A percentile compares a stretch with the other conserved stretches of the same genome.
Conservation (phyloP, 2,329 filamentous ascomycete genomes). For the Diaporthe sp. region DNA sequence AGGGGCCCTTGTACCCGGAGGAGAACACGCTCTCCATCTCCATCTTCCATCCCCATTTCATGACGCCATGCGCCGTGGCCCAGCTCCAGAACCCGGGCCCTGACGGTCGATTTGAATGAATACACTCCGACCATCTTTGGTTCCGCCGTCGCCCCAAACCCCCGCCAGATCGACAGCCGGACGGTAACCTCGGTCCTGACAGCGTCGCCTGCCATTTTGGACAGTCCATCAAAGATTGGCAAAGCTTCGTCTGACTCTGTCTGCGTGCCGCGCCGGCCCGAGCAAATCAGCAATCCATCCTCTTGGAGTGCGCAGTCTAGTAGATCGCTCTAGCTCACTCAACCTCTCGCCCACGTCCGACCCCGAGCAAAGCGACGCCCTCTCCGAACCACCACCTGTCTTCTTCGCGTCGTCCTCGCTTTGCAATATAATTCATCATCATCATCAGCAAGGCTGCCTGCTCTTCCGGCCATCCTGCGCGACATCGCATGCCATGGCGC, state of each 20-base stretch:
- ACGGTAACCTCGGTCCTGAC: constrained; percentile 5
- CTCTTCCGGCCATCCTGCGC: background rate
- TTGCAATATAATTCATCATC: background rate
- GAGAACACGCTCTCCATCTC: constrained; percentile 9
- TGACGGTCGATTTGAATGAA: background rate
- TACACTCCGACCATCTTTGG: background rate
- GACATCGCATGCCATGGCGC: constrained; percentile 62
- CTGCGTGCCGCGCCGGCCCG: constrained; percentile 13
- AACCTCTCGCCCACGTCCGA: background rate
- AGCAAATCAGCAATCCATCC: constrained; percentile 5
- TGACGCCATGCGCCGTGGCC: constrained; percentile 36
- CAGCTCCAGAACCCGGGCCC: constrained; percentile 18
- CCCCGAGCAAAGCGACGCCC: background rate
- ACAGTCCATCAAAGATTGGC: background rate
- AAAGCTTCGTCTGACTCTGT: constrained; percentile 27
- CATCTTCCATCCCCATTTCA: constrained; percentile 29
- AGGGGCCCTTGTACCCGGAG: constrained; percentile 20
- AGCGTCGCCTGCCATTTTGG: background rate
- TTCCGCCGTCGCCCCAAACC: background rate
- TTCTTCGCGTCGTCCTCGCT: background rate
- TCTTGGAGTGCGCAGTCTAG: background rate
- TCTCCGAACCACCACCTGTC: background rate
- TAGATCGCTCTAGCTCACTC: background rate
- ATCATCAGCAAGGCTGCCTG: background rate
- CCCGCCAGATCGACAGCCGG: constrained; percentile 5